Percentiles rank a stretch among this genome's conserved stretches.
Evolutionary conservation across 2,329 filamentous ascomycete genomes (phyloP).

Genomic region (Nothopassalora personata): DNA sequence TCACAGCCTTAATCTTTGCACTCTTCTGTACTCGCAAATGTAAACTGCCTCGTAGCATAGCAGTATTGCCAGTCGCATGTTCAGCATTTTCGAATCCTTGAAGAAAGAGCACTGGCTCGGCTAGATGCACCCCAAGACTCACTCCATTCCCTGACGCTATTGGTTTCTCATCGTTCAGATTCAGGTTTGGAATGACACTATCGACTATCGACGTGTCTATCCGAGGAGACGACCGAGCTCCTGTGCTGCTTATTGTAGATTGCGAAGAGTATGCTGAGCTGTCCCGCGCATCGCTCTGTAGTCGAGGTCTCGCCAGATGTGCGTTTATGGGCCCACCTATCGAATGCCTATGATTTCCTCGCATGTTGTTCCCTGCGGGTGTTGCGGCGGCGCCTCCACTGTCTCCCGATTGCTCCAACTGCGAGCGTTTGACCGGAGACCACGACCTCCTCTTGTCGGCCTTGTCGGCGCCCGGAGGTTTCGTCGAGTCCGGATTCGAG

Average conservation of each 20-base stretch:
- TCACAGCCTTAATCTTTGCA: constrained; percentile 87
- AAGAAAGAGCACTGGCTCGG: constrained; percentile 75
- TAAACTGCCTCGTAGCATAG: constrained; percentile 78
- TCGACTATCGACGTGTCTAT: constrained; percentile 16
- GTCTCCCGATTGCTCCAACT: constrained; percentile 18
- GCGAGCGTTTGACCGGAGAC: constrained; percentile 24
- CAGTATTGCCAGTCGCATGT: constrained; percentile 60
- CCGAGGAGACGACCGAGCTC: constrained; percentile 11
- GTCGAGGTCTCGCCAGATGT: constrained; percentile 37
- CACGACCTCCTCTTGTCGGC: constrained; percentile 29
- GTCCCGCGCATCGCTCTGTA: constrained; percentile 38
- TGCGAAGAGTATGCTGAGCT: constrained; percentile 21
- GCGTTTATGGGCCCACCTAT: constrained; percentile 37
- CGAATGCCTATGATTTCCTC: constrained; percentile 36
- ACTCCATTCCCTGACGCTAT: constrained; percentile 74
- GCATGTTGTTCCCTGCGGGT: constrained; percentile 34
- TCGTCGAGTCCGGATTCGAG: constrained; percentile 5
- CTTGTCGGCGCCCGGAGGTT: constrained; percentile 11
- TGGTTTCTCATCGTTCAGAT: constrained; percentile 55
- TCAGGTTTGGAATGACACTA: constrained; percentile 25
- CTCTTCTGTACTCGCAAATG: constrained; percentile 80
- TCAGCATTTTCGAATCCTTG: constrained; percentile 72
- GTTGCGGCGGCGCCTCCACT: constrained; percentile 11
- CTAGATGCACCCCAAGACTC: constrained; percentile 65
- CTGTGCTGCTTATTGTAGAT: constrained; percentile 12